A percentile compares a stretch with the other conserved stretches of the same genome.
Evolutionary conservation across 768 basidiomycete species (phyloP).

Genomic region (Pleurotus platypus): DNA sequence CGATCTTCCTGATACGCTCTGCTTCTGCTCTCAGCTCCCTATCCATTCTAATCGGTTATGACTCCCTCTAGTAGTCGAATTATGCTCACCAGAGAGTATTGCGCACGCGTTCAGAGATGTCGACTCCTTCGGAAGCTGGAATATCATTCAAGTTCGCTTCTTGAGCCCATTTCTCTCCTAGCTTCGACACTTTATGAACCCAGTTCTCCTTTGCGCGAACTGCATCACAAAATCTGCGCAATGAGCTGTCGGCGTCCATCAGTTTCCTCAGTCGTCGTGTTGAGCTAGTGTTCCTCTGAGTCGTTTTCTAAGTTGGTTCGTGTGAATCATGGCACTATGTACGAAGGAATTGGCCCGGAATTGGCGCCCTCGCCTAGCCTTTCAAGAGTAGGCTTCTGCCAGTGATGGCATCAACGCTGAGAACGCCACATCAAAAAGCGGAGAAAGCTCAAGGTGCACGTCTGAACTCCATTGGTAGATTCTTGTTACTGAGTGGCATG

Average conservation of each 20-base stretch:
- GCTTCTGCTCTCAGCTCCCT: conserved; percentile 9
- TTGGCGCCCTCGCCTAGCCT: too few relatives aligned
- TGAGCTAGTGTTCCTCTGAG: too few relatives aligned
- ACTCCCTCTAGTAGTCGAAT: not conserved
- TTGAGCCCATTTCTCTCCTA: conserved; percentile 7
- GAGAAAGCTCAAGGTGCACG: too few relatives aligned
- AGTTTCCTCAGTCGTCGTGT: not conserved
- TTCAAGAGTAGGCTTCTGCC: too few relatives aligned
- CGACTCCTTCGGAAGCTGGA: not conserved
- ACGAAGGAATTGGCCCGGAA: too few relatives aligned
- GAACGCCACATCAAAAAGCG: too few relatives aligned
- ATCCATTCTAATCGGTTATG: not conserved
- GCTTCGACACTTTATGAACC: conserved; percentile 1
- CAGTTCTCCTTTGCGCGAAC: conserved; percentile 7
- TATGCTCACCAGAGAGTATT: not conserved
- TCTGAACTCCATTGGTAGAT: too few relatives aligned
- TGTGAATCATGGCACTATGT: too few relatives aligned
- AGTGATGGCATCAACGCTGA: too few relatives aligned
- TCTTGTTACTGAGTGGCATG: too few relatives aligned
- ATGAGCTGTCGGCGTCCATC: not conserved
- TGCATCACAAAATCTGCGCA: conserved; percentile 4
- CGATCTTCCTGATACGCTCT: conserved; percentile 1
- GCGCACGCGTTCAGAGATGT: not conserved
- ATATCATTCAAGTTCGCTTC: not conserved
- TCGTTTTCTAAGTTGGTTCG: too few relatives aligned